Evolutionary conservation across 1,284 basidiomycete genomes (phyloP).

Genomic region (Violaceomyces palustris): DNA sequence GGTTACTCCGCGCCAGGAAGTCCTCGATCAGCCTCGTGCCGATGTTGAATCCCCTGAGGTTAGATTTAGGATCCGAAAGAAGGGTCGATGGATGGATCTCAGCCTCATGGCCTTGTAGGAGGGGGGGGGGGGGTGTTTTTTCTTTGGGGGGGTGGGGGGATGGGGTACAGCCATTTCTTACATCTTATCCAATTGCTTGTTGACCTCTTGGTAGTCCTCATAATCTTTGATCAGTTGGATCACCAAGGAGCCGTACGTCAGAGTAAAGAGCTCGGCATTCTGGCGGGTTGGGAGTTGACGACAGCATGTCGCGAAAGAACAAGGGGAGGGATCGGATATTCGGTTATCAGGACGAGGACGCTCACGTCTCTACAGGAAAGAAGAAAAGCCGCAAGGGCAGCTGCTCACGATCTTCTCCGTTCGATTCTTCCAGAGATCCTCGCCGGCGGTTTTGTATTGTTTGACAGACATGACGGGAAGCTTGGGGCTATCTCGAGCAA

Average conservation of each 20-base stretch:
- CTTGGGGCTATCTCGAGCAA: background rate
- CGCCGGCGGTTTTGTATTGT: conserved; percentile 47
- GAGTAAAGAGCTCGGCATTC: conserved; percentile 91
- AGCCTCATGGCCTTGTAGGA: no score
- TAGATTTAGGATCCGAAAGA: no score
- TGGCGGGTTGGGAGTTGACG: conserved; percentile 3
- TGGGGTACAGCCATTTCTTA: no score
- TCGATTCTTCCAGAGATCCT: conserved; percentile 51
- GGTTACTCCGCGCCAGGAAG: conserved; percentile 77
- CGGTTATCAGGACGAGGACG: no score
- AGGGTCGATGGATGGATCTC: no score
- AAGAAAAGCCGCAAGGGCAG: no score
- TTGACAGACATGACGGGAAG: conserved; percentile 29
- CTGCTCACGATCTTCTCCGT: conserved; percentile 50
- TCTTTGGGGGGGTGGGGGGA: no score
- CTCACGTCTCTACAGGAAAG: no score
- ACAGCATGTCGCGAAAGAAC: no score
- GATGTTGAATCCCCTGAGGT: conserved; percentile 99
- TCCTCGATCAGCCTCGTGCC: conserved; percentile 95
- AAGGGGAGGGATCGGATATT: no score
- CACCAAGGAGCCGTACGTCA: conserved; percentile 95
- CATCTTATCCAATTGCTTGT: conserved; percentile 65
- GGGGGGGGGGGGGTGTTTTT: no score
- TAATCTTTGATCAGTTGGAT: conserved; percentile 99
- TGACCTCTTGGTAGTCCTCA: conserved; percentile 85